A percentile compares a stretch with the other conserved stretches of the same genome.
Conservation (phyloP, 257 asterid species). For the Solanum chmielewskii region DNA sequence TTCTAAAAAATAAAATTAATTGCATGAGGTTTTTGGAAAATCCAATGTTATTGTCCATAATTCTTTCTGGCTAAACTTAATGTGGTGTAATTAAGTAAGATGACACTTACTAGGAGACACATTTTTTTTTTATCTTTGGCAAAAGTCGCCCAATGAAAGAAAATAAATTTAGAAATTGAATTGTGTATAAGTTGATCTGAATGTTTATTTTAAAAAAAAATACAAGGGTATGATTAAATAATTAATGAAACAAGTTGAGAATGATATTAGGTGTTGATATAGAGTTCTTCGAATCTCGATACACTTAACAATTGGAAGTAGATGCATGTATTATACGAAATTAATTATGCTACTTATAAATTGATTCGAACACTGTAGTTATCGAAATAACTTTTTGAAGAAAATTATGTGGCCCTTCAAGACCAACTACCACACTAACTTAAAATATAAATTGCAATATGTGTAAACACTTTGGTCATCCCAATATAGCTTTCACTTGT, state of each 20-base stretch:
- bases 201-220: too few species aligned
- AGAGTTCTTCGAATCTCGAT: background rate
- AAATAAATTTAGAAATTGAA: background rate
- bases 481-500: background rate
- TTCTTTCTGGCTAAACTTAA: background rate
- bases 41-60: background rate
- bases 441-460: background rate
- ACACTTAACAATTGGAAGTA: background rate
- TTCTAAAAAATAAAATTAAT: background rate
- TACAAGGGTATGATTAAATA: background rate
- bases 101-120: background rate
- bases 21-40: background rate
- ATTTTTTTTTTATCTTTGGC: background rate
- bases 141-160: background rate
- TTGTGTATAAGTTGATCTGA: rapidly evolving
- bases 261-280: background rate
- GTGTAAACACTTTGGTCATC: background rate
- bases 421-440: background rate
- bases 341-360: background rate
- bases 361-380: rapidly evolving
- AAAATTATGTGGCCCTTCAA: background rate
- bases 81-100: background rate
- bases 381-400: background rate
- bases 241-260: background rate
- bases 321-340: background rate